Conservation (phyloP, 2,329 filamentous ascomycete genomes). For the Apiospora sp. region DNA sequence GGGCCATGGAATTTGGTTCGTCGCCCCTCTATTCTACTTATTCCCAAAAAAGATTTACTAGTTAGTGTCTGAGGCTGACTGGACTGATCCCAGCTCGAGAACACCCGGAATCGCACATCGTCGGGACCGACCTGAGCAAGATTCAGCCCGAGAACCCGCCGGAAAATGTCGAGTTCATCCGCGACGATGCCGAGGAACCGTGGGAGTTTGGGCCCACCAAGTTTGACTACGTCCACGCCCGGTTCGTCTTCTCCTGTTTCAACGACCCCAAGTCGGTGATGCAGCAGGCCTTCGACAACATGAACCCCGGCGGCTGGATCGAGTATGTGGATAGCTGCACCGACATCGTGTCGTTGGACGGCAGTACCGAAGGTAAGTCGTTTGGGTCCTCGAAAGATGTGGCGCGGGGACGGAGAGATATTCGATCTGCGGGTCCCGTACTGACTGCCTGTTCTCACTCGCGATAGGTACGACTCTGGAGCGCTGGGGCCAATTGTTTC, state of each 20-base stretch:
- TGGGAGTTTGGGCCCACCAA: conserved; percentile 6
- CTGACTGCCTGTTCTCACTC: no score
- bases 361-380: background rate
- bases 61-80: background rate
- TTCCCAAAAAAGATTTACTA: no score
- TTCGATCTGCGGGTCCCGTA: no score
- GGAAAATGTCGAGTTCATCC: conserved; percentile 10
- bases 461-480: background rate
- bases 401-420: no score
- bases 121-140: conserved; percentile 26
- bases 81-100: background rate
- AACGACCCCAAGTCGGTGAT: conserved; percentile 19
- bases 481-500: background rate
- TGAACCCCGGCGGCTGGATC: conserved; percentile 23
- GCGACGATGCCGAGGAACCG: conserved; percentile 26
- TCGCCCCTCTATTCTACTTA: background rate
- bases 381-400: background rate
- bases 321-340: conserved; percentile 22
- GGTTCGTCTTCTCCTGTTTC: conserved; percentile 22
- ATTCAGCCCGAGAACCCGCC: conserved; percentile 23
- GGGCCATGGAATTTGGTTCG: conserved; percentile 24
- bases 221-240: conserved; percentile 27
- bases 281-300: conserved; percentile 17
- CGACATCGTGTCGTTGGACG: background rate
- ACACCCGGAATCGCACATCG: conserved; percentile 3